Evolutionary conservation across 208 protist genomes (phyloP).

Genomic region (Trypanosoma congolense): DNA sequence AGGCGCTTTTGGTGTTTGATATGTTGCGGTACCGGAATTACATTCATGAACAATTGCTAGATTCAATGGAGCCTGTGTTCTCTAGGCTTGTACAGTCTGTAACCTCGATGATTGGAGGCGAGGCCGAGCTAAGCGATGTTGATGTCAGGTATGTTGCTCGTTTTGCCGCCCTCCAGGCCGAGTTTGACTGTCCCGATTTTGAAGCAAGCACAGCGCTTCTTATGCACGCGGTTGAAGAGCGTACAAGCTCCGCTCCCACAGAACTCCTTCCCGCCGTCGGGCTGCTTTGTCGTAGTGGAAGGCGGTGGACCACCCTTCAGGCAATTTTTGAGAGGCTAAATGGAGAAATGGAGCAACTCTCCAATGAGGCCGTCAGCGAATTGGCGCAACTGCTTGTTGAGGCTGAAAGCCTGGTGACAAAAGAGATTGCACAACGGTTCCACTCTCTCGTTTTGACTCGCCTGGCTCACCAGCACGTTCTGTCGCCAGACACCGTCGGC

Average conservation of each 20-base stretch:
- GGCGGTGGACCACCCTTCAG: neutral
- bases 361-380: slow-evolving; percentile 6
- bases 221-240: slow-evolving; percentile 20
- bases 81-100: slow-evolving; percentile 13
- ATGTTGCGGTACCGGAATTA: slow-evolving; percentile 19
- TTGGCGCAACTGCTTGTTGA: slow-evolving; percentile 6
- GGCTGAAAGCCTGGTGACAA: neutral
- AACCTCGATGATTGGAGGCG: neutral
- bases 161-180: slow-evolving; percentile 26
- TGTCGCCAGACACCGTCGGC: slow-evolving; percentile 22
- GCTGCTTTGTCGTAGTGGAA: slow-evolving; percentile 6
- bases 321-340: slow-evolving; percentile 2
- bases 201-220: slow-evolving; percentile 20
- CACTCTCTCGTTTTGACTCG: slow-evolving; percentile 1
- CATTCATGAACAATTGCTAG: slow-evolving; percentile 41
- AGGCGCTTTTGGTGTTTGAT: slow-evolving; percentile 15
- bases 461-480: neutral
- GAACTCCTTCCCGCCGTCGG: slow-evolving; percentile 14
- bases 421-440: slow-evolving; percentile 9
- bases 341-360: slow-evolving; percentile 7
- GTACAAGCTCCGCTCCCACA: slow-evolving; percentile 2
- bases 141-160: slow-evolving; percentile 6
- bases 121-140: neutral
- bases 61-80: slow-evolving; percentile 29
- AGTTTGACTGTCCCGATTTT: slow-evolving; percentile 42